Percentiles rank a stretch among this genome's conserved stretches.
Conservation (phyloP, 139 green algal species). For the Gonium pectorale region DNA sequence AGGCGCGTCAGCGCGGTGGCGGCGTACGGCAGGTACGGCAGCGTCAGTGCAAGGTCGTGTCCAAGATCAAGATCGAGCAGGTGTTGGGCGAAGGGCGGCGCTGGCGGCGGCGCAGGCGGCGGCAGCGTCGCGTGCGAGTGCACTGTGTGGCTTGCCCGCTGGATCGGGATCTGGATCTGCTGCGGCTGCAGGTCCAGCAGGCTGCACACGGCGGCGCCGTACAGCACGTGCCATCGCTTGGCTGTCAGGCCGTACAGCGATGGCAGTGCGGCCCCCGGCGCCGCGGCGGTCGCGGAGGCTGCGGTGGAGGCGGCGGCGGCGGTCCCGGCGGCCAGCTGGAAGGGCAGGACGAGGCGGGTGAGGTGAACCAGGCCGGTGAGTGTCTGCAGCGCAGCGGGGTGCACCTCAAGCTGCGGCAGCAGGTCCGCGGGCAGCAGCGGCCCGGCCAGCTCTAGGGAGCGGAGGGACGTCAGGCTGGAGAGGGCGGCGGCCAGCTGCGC, state of each 20-base stretch:
- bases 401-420: not conserved
- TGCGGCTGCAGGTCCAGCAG: not conserved
- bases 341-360: not conserved
- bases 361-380: not conserved
- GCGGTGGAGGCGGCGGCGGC: not conserved
- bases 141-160: no score
- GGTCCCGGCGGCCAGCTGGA: not conserved
- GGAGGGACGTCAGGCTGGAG: not conserved
- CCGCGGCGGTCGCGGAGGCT: not conserved
- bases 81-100: not conserved
- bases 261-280: not conserved
- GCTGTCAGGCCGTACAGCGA: not conserved
- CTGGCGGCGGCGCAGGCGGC: not conserved
- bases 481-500: not conserved
- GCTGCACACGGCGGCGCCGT: not conserved
- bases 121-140: not conserved
- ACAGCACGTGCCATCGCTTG: not conserved
- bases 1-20: conserved; percentile 5
- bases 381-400: not conserved
- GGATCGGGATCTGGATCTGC: no score
- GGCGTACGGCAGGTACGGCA: conserved; percentile 15
- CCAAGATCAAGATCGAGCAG: conserved; percentile 25
- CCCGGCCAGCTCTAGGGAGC: not conserved
- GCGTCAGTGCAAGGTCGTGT: not conserved
- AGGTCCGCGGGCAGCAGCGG: not conserved